These are phyloP conservation scores for Parastagonospora avenae DNA, from an alignment of 2,329 filamentous ascomycete species.

Conservation along the genomic window DNA sequence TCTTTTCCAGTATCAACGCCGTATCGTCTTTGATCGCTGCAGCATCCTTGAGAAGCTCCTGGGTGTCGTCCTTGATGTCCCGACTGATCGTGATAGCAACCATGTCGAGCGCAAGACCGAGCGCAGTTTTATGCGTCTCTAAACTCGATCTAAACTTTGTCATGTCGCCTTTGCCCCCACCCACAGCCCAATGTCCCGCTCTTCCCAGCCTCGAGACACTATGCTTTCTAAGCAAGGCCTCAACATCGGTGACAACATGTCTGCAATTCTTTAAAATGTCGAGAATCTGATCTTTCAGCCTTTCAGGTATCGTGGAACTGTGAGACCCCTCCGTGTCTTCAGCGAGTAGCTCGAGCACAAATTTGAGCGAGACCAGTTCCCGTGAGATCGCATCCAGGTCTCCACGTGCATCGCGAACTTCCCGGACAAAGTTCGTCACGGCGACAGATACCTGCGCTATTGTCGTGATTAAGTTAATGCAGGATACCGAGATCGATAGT, in stretches of 20 bases:
- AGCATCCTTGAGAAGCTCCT: constrained; percentile 4
- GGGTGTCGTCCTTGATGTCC: constrained; percentile 14
- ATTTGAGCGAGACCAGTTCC: constrained; percentile 11
- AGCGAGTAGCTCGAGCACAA: constrained; percentile 7
- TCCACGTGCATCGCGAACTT: constrained; percentile 14
- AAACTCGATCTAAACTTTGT: constrained; percentile 6
- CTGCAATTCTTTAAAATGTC: constrained; percentile 5
- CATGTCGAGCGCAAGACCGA: constrained; percentile 10
- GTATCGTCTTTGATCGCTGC: constrained; percentile 16
- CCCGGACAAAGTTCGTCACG: constrained; percentile 9
- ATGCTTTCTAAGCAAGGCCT: background rate
- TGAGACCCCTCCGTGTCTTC: constrained; percentile 3
- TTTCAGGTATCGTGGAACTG: background rate
- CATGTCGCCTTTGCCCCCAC: constrained; percentile 10
- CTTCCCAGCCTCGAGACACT: background rate
- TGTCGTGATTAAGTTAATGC: constrained; percentile 2
- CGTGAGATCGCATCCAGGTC: constrained; percentile 13
- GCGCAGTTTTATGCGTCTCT: constrained; percentile 10
- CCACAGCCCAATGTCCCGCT: constrained; percentile 6
- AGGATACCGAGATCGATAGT: constrained; percentile 7
- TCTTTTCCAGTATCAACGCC: constrained; percentile 10
- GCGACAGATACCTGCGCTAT: background rate
- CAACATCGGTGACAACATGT: constrained; percentile 2
- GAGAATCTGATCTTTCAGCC: constrained; percentile 1
- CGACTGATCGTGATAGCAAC: constrained; percentile 5